phyloP scores from a whole-genome alignment of 805 yeast genomes.

The Blastobotrys robertii region DNA sequence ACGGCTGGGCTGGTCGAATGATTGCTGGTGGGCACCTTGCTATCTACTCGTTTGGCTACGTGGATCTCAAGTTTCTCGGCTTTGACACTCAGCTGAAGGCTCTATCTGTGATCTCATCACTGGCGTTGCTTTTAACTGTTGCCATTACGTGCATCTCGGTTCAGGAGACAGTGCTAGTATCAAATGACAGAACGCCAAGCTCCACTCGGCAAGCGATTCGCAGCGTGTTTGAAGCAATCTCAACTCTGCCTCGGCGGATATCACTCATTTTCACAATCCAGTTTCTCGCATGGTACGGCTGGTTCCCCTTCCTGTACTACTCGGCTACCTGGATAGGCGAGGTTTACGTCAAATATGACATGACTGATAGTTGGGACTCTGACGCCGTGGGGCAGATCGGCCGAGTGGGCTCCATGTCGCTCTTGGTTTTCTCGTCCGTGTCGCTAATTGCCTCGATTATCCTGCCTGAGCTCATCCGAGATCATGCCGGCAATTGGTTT shows the following conservation, averaged over 20 bases:
- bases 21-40: slow-evolving; percentile 49
- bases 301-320: slow-evolving; percentile 57
- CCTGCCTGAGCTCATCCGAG: slow-evolving; percentile 13
- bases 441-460: slow-evolving; percentile 31
- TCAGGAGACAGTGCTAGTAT: slow-evolving; percentile 40
- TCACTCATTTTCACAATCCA: slow-evolving; percentile 45
- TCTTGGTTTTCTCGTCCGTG: slow-evolving; percentile 36
- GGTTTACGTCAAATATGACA: slow-evolving; percentile 34
- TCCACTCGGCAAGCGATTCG: neutral
- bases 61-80: slow-evolving; percentile 30
- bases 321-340: slow-evolving; percentile 61
- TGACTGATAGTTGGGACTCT: neutral
- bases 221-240: slow-evolving; percentile 9
- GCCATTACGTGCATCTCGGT: slow-evolving; percentile 34
- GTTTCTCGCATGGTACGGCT: slow-evolving; percentile 61
- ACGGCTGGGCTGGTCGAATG: slow-evolving; percentile 63
- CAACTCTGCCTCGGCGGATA: slow-evolving; percentile 39
- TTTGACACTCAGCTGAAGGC: slow-evolving; percentile 43
- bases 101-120: slow-evolving; percentile 35
- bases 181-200: neutral
- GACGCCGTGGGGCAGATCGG: slow-evolving; percentile 29
- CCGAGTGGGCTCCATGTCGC: slow-evolving; percentile 26
- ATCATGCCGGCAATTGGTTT: neutral
- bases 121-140: slow-evolving; percentile 34
- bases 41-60: slow-evolving; percentile 46